Evolutionary conservation across 1,284 basidiomycete species (phyloP), one percentile per base, ranked within the genome.

Genomic region (Cutaneotrichosporon cavernicola): DNA sequence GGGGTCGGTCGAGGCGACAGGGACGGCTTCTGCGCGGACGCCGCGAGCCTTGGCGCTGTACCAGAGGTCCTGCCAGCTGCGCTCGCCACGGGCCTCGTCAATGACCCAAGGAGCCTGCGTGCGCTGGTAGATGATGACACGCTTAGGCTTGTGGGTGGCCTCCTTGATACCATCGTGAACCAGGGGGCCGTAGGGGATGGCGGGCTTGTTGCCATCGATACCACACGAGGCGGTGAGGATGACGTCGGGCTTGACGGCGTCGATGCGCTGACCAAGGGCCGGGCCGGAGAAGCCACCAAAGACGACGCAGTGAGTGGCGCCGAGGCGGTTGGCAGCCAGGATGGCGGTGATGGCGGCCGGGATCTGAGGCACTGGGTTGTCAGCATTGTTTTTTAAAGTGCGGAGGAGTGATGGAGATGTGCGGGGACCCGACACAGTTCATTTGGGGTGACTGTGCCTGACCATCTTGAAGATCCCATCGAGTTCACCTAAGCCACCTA

Each of bases 211-310:
- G 34, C 75, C 76, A 63, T 65, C 60, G 53, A 63, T 56, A n/a
- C 71, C 72, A 60, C 67, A 72, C 68, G 97, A 94, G 40, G 89
- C 88, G 11, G 95, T 97, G 75, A 97, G 91, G 65, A 97, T 84
- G 14, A 97, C 90, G 56, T 88, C 87, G 18, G 87, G 90, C 71
- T 85, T 84, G 82, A 93, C 94, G 81, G 97, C 94, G 63, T 87
- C 85, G 47, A 92, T 86, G 60, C 95, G 89, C 81, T 97, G 94
- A 52, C 94, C 88, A 60, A 97, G 88, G 1, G 92, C 91, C 79
- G 97, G 93, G 18, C 93, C 88, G 6, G 90, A 92, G 84, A 97
- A 97, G n/a, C 95, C 94, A 56, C 95, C 94, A 72, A 97, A 97
- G 66, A 97, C 88, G 75, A 97, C 93, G n/a, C 92, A 94, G 83